Percentiles rank a stretch among this genome's conserved stretches.
phyloP scores from a whole-genome alignment of 129 eudicot genomes.

The Pseudognaphalium luteoalbum region DNA sequence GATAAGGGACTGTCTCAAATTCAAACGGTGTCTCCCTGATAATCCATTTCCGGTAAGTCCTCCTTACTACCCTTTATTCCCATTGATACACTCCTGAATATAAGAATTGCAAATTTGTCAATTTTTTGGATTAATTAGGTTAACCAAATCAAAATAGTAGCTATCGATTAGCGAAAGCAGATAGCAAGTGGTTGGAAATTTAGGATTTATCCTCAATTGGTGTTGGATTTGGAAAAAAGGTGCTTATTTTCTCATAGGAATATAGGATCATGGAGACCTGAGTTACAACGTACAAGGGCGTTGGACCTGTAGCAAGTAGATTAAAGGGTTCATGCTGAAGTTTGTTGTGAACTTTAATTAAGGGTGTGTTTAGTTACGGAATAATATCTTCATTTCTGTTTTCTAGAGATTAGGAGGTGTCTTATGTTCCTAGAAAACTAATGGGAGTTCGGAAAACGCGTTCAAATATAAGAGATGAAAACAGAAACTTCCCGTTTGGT shows the following conservation, averaged over 20 bases:
- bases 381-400: too few relatives aligned
- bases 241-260: neutral
- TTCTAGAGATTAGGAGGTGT: too few relatives aligned
- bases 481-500: too few relatives aligned
- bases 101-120: neutral
- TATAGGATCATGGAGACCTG: neutral
- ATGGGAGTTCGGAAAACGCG: too few relatives aligned
- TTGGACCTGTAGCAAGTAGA: neutral
- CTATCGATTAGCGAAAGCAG: neutral
- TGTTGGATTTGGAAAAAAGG: neutral
- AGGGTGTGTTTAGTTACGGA: too few relatives aligned
- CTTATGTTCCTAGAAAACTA: too few relatives aligned
- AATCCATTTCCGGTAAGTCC: slow-evolving; percentile 26
- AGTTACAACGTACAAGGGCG: neutral
- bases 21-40: neutral
- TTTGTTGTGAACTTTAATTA: neutral
- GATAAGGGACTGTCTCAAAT: neutral
- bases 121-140: neutral
- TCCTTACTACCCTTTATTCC: neutral
- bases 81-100: neutral
- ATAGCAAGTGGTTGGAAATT: neutral
- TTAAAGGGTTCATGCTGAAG: neutral
- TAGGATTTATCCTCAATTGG: neutral
- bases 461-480: too few relatives aligned
- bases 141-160: neutral